phyloP scores from a whole-genome alignment of 345 rosid genomes.

The Isatis tinctoria region DNA sequence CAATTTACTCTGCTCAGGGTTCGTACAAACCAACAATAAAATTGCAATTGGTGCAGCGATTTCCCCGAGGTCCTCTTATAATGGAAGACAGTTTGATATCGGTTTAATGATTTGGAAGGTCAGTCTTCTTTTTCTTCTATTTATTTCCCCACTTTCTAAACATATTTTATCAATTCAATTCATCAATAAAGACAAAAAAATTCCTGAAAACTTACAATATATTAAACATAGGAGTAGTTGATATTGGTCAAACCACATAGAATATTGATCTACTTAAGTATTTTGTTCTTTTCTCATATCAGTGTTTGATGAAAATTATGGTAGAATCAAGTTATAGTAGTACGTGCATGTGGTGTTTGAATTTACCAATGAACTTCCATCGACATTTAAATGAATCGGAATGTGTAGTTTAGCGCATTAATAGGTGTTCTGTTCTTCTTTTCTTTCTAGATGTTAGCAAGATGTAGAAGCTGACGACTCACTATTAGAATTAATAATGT shows the following conservation, averaged over 20 bases:
- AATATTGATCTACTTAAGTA: neutral
- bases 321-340: slow-evolving; percentile 2
- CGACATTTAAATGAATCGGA: neutral
- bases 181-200: neutral
- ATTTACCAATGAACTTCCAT: slow-evolving; percentile 18
- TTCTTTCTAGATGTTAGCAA: slow-evolving; percentile 11
- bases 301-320: slow-evolving; percentile 1
- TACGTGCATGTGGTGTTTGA: slow-evolving; percentile 12
- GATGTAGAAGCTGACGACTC: slow-evolving; percentile 9
- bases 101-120: slow-evolving; percentile 96
- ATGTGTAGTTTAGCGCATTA: slow-evolving; percentile 25
- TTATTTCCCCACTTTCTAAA: slow-evolving; percentile 23
- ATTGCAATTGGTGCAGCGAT: slow-evolving; percentile 97
- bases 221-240: neutral
- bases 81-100: slow-evolving; percentile 83
- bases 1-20: slow-evolving; percentile 92
- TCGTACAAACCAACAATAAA: slow-evolving; percentile 87
- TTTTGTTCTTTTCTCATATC: neutral
- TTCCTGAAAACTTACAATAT: slow-evolving; percentile 12
- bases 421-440: slow-evolving; percentile 6
- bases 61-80: slow-evolving; percentile 89
- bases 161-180: slow-evolving; percentile 8
- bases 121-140: slow-evolving; percentile 31
- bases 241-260: slow-evolving; percentile 3
- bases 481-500: neutral